Percentiles rank a stretch among this genome's conserved stretches.
These are phyloP conservation scores for Endogone sp. DNA, from an alignment of 192 early-diverging fungal genomes.

Conservation along the genomic window DNA sequence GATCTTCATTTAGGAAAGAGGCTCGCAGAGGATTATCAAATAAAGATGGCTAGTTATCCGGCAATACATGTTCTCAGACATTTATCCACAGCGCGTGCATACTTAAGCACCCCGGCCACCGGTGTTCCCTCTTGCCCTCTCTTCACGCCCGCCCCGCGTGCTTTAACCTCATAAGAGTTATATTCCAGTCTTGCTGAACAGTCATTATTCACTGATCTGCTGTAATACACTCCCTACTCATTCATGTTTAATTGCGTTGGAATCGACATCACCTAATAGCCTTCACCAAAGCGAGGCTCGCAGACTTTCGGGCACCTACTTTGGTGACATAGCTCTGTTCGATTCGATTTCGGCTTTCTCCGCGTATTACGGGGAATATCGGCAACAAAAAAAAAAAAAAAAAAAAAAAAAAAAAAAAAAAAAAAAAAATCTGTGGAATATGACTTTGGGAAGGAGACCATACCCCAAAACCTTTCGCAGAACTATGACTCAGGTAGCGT, in stretches of 20 bases:
- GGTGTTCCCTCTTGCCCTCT: not conserved
- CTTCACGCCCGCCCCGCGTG: not conserved
- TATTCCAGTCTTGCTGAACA: not conserved
- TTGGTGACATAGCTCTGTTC: not conserved
- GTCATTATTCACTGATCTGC: not conserved
- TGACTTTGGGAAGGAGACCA: not conserved
- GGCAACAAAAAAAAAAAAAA: too few relatives aligned
- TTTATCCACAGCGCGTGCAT: not conserved
- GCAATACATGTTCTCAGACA: not conserved
- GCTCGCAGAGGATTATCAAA: not conserved
- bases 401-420: too few relatives aligned
- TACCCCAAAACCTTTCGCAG: not conserved
- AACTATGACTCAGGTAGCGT: not conserved
- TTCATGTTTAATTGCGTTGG: not conserved
- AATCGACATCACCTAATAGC: not conserved
- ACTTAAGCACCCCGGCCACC: not conserved
- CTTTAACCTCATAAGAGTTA: not conserved
- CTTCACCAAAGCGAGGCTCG: too few relatives aligned
- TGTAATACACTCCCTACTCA: not conserved
- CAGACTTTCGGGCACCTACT: not conserved
- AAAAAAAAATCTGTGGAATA: not conserved
- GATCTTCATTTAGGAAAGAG: not conserved
- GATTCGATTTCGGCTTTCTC: not conserved
- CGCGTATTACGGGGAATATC: not conserved
- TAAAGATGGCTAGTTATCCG: not conserved